Evolutionary conservation across 768 basidiomycete genomes (phyloP), one percentile per base, ranked within the genome.

Genomic region (Daedalea quercina): DNA sequence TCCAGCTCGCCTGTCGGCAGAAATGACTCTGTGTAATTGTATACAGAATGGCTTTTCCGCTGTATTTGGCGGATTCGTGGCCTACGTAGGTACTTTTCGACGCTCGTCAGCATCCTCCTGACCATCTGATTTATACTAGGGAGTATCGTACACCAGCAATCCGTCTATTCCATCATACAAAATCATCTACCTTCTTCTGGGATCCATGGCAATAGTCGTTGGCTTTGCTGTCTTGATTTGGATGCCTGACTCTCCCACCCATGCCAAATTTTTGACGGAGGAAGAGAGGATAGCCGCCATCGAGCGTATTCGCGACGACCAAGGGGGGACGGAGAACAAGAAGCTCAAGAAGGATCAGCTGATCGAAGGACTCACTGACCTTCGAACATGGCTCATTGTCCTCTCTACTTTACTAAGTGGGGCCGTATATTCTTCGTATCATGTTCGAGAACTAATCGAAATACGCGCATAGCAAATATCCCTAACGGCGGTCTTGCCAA

Each of bases 401-500:
- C 64, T 86, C 9, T 73, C 81, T 1, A 81, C 82, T 1, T 49
- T 85, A 54, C 59, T 82, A 40, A 81, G 84, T 84, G 58, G 56
- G 81, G 69, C 9, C 9, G 12, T 47, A 1, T 28, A 24, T 35
- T 34, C 35, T 20, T 3, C 9, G 33, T 8, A 19, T 45, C 19
- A 11, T 40, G 17, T 25, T 4, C 15, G 2, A 25, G 19, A 9
- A n/a, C 13, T 51, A 2, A 31, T 19, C 12, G 41, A n/a, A 7
- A 40, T 22, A 50, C 26, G 28, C 4, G 42, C 41, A 6, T 47
- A 85, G 83, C 80, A 44, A 84, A 80, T 58, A 79, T 85, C 33
- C 83, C 84, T 0, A 85, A 83, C 57, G 83, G 84, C n/a, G 82
- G 65, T 1, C 63, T 85, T n/a, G 82, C 76, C 55, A 84, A 85